Evolutionary conservation across 2,329 filamentous ascomycete genomes (phyloP).

Genomic region (Pleomassaria siparia): DNA sequence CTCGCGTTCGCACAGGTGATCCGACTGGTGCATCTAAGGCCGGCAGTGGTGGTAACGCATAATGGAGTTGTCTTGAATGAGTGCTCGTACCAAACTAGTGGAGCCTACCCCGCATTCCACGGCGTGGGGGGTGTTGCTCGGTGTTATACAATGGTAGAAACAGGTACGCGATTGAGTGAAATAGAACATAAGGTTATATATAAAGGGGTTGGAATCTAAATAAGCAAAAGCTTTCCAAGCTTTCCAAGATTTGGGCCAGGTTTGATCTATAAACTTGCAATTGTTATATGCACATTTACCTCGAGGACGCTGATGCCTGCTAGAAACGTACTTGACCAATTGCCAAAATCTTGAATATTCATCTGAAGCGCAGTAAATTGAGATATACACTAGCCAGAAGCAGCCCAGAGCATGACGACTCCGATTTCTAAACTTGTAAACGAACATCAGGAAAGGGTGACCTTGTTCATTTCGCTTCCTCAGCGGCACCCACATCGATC

Average conservation of each 20-base stretch:
- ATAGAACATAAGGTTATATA: too few species aligned
- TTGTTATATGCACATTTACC: too few species aligned
- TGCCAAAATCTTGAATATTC: not conserved
- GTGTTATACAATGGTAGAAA: too few species aligned
- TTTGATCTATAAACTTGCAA: too few species aligned
- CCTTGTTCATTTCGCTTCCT: not conserved
- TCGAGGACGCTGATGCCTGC: too few species aligned
- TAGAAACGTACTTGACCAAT: too few species aligned
- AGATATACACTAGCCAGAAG: not conserved
- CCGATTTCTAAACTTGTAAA: not conserved
- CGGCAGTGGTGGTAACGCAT: not conserved
- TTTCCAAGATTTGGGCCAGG: too few species aligned
- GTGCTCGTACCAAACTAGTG: not conserved
- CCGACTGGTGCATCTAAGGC: not conserved
- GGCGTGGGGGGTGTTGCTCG: not conserved
- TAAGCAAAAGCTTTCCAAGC: too few species aligned
- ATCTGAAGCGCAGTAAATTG: not conserved
- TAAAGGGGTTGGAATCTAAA: too few species aligned
- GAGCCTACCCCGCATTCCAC: constrained; percentile 1
- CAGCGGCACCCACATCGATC: constrained; percentile 62
- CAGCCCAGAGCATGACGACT: not conserved
- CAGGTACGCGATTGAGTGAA: too few species aligned
- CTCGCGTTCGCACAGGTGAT: not conserved
- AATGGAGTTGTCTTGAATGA: not conserved
- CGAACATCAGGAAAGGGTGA: not conserved